A percentile compares a stretch with the other conserved stretches of the same genome.
Conservation (phyloP, 2,329 filamentous ascomycete species). For the Calycina marina region DNA sequence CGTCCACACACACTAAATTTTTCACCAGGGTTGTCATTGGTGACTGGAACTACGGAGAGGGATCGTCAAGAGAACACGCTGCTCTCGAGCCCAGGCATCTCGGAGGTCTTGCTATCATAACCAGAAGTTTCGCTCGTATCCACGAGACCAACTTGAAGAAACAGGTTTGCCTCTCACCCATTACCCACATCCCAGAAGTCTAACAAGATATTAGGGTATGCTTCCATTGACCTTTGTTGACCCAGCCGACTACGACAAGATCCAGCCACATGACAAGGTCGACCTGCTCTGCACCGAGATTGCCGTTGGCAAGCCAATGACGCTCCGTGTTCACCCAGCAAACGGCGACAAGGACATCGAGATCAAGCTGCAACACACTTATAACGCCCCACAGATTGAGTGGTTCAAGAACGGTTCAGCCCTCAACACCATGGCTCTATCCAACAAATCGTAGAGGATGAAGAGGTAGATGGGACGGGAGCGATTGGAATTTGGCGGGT, state of each 20-base stretch:
- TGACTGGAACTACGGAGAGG: constrained; percentile 99
- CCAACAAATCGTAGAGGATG: constrained; percentile 11
- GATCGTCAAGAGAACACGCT: constrained; percentile 93
- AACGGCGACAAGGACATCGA: constrained; percentile 63
- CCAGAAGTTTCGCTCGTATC: constrained; percentile 91
- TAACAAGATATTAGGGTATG: constrained; percentile 51
- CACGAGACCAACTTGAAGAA: constrained; percentile 99
- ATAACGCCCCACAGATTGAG: constrained; percentile 94
- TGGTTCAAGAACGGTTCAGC: constrained; percentile 99
- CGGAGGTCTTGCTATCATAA: constrained; percentile 93
- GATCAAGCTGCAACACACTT: constrained; percentile 79
- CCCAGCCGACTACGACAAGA: constrained; percentile 95
- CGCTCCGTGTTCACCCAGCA: constrained; percentile 82
- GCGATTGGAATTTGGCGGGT: background rate
- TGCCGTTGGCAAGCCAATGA: constrained; percentile 83
- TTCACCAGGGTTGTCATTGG: constrained; percentile 95
- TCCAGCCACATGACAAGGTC: constrained; percentile 80
- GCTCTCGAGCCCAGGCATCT: constrained; percentile 96
- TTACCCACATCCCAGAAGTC: background rate
- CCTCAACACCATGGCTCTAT: constrained; percentile 96
- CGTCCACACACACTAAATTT: too few species aligned
- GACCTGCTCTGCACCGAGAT: constrained; percentile 82
- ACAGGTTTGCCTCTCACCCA: constrained; percentile 36
- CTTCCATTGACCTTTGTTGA: constrained; percentile 91
- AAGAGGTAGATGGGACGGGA: too few species aligned